Evolutionary conservation across 129 eudicot genomes (phyloP).

Genomic region (Ambrosia artemisiifolia): DNA sequence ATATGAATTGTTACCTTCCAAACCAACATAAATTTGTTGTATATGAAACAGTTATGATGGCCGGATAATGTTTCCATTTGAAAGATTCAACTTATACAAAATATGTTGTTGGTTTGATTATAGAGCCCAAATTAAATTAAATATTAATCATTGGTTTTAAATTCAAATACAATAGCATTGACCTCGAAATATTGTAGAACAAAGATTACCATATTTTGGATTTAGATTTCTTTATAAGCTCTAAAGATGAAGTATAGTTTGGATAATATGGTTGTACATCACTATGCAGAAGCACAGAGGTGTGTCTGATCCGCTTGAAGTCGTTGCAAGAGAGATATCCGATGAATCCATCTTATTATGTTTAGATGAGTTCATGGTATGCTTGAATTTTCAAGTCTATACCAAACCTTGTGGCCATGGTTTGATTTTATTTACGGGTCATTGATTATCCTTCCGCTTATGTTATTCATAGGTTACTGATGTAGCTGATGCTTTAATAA

Average conservation of each 20-base stretch:
- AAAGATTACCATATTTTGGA: background rate
- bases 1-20: background rate
- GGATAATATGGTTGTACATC: constrained; percentile 1
- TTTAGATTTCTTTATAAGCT: constrained; percentile 4
- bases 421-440: constrained; percentile 1
- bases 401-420: background rate
- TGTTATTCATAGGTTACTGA: constrained; percentile 64
- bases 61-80: background rate
- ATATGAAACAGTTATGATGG: background rate
- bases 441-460: background rate
- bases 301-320: constrained; percentile 95
- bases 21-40: background rate
- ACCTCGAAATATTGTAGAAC: background rate
- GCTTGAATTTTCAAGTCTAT: background rate
- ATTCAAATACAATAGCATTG: background rate
- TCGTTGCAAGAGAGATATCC: constrained; percentile 84
- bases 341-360: constrained; percentile 90
- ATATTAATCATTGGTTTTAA: background rate
- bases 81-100: background rate
- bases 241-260: background rate
- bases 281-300: constrained; percentile 82
- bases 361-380: constrained; percentile 95
- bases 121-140: background rate
- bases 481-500: constrained; percentile 90
- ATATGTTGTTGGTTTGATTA: background rate